phyloP scores from a whole-genome alignment of 306 rosid genomes.

The Trichosanthes truncata region DNA sequence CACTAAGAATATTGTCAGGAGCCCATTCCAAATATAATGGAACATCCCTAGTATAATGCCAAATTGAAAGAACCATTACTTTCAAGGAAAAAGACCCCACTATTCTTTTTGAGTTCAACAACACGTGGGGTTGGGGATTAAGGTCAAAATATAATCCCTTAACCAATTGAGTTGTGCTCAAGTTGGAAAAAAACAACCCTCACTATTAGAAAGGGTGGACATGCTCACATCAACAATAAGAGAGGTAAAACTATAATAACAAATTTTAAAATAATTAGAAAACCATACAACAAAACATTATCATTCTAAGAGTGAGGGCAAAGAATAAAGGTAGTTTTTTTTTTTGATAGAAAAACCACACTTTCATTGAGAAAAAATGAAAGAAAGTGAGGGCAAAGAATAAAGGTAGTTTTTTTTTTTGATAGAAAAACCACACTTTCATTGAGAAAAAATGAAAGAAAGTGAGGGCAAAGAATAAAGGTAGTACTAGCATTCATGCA shows the following conservation, averaged over 20 bases:
- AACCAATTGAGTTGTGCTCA: not conserved
- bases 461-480: not conserved
- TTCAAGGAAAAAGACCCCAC: not conserved
- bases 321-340: no score
- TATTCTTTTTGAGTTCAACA: not conserved
- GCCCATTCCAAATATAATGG: constrained; percentile 97
- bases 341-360: no score
- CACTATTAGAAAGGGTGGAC: not conserved
- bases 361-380: no score
- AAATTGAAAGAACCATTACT: constrained; percentile 10
- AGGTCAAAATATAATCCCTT: not conserved
- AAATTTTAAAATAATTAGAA: not conserved
- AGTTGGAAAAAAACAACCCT: not conserved
- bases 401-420: no score
- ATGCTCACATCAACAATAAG: not conserved
- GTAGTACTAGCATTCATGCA: not conserved
- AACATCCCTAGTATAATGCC: constrained; percentile 49
- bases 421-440: no score
- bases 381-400: no score
- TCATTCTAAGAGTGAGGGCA: not conserved
- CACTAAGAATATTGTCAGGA: constrained; percentile 61
- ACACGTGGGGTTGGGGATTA: not conserved
- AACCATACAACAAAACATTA: not conserved
- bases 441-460: no score
- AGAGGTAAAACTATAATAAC: not conserved